Percentiles rank a stretch among this genome's conserved stretches.
phyloP scores from a whole-genome alignment of 2,329 filamentous ascomycete species.

The Neoascochyta sp. region DNA sequence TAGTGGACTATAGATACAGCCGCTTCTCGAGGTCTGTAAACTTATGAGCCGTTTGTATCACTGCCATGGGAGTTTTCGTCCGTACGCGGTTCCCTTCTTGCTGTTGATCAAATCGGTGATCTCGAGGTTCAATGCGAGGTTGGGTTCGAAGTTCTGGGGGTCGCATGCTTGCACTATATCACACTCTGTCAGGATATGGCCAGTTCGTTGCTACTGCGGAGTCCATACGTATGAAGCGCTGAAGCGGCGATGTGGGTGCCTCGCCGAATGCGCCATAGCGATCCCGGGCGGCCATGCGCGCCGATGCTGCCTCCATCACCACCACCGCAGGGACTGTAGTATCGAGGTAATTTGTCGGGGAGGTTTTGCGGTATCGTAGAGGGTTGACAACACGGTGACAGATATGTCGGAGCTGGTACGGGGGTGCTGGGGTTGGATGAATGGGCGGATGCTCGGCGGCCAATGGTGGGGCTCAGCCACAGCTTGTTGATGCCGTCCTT shows the following conservation, averaged over 20 bases:
- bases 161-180: conserved; percentile 79
- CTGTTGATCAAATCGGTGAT: conserved; percentile 94
- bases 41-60: conserved; percentile 14
- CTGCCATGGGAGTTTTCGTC: conserved; percentile 1
- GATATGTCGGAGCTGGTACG: too few relatives aligned
- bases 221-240: conserved; percentile 76
- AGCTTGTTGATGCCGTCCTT: too few relatives aligned
- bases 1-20: conserved; percentile 89
- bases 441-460: too few relatives aligned
- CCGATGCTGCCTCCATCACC: conserved; percentile 84
- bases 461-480: too few relatives aligned
- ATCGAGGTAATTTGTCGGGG: too few relatives aligned
- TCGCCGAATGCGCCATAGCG: conserved; percentile 82
- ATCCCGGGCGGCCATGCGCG: conserved; percentile 91
- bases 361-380: neutral
- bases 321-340: conserved; percentile 19
- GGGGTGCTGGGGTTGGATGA: too few relatives aligned
- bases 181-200: conserved; percentile 9
- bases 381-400: too few relatives aligned
- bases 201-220: neutral
- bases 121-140: conserved; percentile 92
- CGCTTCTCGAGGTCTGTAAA: conserved; percentile 74
- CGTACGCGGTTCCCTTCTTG: conserved; percentile 86
- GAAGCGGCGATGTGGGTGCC: conserved; percentile 77
- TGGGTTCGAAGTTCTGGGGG: conserved; percentile 95